Base-by-base conservation (phyloP, 73 alveolate species). In the Diophrys sp. region DNA sequence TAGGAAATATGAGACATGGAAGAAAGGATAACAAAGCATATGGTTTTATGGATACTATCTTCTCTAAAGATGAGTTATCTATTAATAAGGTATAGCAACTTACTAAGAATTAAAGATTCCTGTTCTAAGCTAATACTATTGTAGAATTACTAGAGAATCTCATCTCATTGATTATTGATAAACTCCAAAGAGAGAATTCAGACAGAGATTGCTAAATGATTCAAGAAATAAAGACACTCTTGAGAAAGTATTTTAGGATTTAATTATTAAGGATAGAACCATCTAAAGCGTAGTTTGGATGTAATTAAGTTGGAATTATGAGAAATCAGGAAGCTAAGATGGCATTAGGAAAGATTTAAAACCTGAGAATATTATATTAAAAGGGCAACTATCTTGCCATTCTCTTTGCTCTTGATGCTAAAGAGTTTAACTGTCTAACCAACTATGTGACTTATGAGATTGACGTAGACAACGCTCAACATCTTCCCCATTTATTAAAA, bases 151-250 rank as follows among this genome's bases (percentile, higher is more conserved):
- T 94, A 0, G 96, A 92, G 57, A 28, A 79, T 24, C 81, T 88
- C 75, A 92, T 94, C 94, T 97, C 98, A 23, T 69, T 71, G 23
- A 91, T 96, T 0, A 89, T 94, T 27, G 98, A 94, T 79, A 78
- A 75, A 29, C 87, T 94, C 55, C 80, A 69, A 26, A 94, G 90
- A 78, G 98, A 94, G 73, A 86, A 77, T 26, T 69, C 94, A 0
- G 88, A 85, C 23, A 73, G 34, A 23, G 95, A 82, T 56, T 97
- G 98, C 31, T 84, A 87, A 32, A 89, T 0, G 78, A 87, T 23
- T 90, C 91, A 26, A 81, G 71, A 1, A 57, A 54, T 67, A 34
- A 72, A 25, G 78, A 82, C n/a, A 33, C 54, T 26, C 77, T 81
- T 14, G 31, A 56, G 2, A 30, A 44, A 25, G 44, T 86, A 33